Evolutionary conservation across 768 basidiomycete genomes (phyloP).

Genomic region (Termitomyces bulborhizus): DNA sequence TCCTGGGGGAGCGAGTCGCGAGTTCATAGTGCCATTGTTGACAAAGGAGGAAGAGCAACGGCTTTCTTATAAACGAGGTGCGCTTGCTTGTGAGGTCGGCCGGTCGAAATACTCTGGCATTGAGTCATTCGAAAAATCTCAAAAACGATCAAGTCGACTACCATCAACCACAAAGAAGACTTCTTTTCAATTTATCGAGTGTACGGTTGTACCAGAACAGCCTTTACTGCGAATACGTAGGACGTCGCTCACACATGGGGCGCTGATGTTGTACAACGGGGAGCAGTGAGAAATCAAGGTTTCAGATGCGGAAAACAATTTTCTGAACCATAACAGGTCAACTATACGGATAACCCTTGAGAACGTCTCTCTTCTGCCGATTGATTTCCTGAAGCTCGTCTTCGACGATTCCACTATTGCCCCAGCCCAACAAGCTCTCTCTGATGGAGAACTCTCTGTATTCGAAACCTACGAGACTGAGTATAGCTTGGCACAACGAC

Average conservation of each 20-base stretch:
- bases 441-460: slow-evolving; percentile 74
- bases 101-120: slow-evolving; percentile 74
- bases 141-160: slow-evolving; percentile 31
- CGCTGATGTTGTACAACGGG: slow-evolving; percentile 92
- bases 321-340: slow-evolving; percentile 44
- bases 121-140: slow-evolving; percentile 50
- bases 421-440: slow-evolving; percentile 68
- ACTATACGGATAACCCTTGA: slow-evolving; percentile 82
- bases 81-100: slow-evolving; percentile 57
- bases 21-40: slow-evolving; percentile 71
- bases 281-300: slow-evolving; percentile 58
- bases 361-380: slow-evolving; percentile 75
- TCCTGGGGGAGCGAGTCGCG: slow-evolving; percentile 61
- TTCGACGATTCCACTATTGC: slow-evolving; percentile 90
- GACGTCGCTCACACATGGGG: slow-evolving; percentile 88
- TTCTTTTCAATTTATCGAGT: slow-evolving; percentile 59
- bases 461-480: slow-evolving; percentile 91
- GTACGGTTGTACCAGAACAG: slow-evolving; percentile 79
- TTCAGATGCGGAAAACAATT: not conserved
- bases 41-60: slow-evolving; percentile 67
- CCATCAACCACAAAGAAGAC: slow-evolving; percentile 16
- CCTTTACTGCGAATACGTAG: slow-evolving; percentile 82
- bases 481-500: slow-evolving; percentile 67
- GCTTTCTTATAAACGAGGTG: slow-evolving; percentile 48
- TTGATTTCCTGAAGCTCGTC: slow-evolving; percentile 80